A percentile compares a stretch with the other conserved stretches of the same genome.
Conservation (phyloP, 495 filamentous ascomycete genomes). For the Talaromyces ruber region DNA sequence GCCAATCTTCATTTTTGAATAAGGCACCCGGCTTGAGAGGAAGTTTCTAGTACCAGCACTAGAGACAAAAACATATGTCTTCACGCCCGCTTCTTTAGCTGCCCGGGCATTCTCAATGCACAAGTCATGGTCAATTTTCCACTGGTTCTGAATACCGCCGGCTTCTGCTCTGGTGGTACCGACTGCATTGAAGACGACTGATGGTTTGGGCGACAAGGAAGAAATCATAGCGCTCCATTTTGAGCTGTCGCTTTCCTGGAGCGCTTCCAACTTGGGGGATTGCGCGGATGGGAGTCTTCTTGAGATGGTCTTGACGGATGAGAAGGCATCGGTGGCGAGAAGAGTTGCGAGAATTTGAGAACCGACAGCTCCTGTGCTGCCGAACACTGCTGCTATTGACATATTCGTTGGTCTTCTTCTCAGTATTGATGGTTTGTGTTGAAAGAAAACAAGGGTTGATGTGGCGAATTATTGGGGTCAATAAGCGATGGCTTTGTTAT, state of each 20-base stretch:
- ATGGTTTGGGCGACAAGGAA: constrained; percentile 24
- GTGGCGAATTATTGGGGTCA: not conserved
- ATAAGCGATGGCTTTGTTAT: not conserved
- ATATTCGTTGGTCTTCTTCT: constrained; percentile 7
- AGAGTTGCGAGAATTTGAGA: constrained; percentile 48
- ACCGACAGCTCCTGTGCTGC: constrained; percentile 50
- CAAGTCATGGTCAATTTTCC: constrained; percentile 43
- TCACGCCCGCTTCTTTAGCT: constrained; percentile 40
- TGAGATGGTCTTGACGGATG: constrained; percentile 48
- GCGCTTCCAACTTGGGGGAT: constrained; percentile 38
- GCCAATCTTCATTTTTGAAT: constrained; percentile 31
- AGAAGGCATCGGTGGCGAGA: constrained; percentile 31
- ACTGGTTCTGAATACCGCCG: constrained; percentile 37
- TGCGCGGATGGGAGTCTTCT: constrained; percentile 38
- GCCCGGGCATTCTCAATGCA: constrained; percentile 37
- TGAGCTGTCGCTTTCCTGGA: constrained; percentile 20
- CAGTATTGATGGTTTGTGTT: not conserved
- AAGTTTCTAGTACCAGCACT: constrained; percentile 12
- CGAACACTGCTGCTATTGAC: constrained; percentile 42
- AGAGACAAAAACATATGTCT: constrained; percentile 41
- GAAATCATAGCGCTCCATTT: constrained; percentile 26
- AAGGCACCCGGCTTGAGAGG: constrained; percentile 16
- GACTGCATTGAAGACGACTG: constrained; percentile 38
- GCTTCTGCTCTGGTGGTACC: constrained; percentile 36
- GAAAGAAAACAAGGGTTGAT: not conserved